Evolutionary conservation across 768 basidiomycete species (phyloP), one percentile per base, ranked within the genome.

Genomic region (Nidularia pulvinata): DNA sequence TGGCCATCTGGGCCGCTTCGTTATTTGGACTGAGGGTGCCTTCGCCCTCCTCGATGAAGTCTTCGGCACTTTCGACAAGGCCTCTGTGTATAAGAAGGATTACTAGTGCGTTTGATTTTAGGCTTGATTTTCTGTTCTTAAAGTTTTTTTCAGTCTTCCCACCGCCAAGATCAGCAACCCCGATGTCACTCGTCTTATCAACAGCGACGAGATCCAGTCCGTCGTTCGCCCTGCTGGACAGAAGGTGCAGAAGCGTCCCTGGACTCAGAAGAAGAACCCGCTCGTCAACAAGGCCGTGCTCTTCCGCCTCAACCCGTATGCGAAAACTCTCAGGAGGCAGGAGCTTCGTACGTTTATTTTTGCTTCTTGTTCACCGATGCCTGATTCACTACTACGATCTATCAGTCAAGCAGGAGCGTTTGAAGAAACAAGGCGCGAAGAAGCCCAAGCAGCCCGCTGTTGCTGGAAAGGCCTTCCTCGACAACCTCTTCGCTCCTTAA

Each of bases 261-360:
- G 91, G 92, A 92, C 94, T 58, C 95, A 98, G 80, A 95, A 95
- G 91, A 98, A 98, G 89, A 98, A 97, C 82, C 94, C 95, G 50
- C 84, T 97, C 65, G 72, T 84, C 76, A 97, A 97, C 88, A 95
- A 91, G 81, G 89, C 83, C 49, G 78, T 95, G 63, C 86, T 95
- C 69, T 95, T 95, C 93, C 89, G 95, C 65, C 84, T 98, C 76
- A 98, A 98, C 83, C 96, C 96, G 50, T 98, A 98, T 75, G 96
- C 95, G 65, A 96, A 96, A 85, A 89, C 90, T 45, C 73, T 95
- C 65, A 90, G 93, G 71, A 80, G 89, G 62, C 89, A 94, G 66
- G 93, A 96, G 69, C 74, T 96, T 60, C 82, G 91, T 93, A 69
- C 54, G 91, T n/a, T n/a, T n/a, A n/a, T n/a, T 90, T 22, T 16